These are phyloP conservation scores for Aureobasidium zeae DNA, from an alignment of 2,329 filamentous ascomycete genomes.

Conservation along the genomic window DNA sequence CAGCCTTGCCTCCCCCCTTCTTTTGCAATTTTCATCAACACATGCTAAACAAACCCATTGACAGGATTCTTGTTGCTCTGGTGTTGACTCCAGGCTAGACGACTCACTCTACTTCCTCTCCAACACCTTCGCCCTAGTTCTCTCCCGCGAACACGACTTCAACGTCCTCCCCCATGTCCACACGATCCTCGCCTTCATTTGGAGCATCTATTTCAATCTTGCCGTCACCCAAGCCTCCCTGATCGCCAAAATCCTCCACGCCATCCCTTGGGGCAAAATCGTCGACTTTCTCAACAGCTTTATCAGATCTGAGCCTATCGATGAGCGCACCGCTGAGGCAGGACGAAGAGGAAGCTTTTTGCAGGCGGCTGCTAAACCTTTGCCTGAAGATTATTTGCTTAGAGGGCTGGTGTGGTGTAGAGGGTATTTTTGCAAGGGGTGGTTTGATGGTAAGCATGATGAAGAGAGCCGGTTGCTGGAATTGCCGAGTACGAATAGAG, in stretches of 20 bases:
- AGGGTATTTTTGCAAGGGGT: constrained; percentile 48
- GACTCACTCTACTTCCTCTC: constrained; percentile 5
- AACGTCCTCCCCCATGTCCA: constrained; percentile 55
- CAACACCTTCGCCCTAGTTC: constrained; percentile 33
- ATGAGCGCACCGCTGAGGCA: constrained; percentile 31
- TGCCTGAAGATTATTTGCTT: constrained; percentile 62
- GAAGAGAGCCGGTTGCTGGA: constrained; percentile 62
- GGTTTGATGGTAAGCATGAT: constrained; percentile 54
- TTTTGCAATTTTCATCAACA: not conserved
- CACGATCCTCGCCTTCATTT: constrained; percentile 53
- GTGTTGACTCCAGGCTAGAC: not conserved
- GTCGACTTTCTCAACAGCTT: constrained; percentile 46
- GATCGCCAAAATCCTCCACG: constrained; percentile 25
- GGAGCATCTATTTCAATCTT: constrained; percentile 28
- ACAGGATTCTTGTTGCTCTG: not conserved
- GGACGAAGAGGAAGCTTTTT: constrained; percentile 31
- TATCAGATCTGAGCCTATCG: constrained; percentile 28
- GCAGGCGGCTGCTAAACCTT: constrained; percentile 40
- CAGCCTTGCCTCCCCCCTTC: too few species aligned
- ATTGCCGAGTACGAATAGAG: constrained; percentile 47
- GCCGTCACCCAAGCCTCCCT: not conserved
- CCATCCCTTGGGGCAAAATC: constrained; percentile 47
- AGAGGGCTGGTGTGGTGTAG: constrained; percentile 54
- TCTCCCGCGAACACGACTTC: constrained; percentile 16
- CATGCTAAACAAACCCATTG: not conserved